phyloP scores from a whole-genome alignment of 208 protist genomes.

The Strigomonas galati region DNA sequence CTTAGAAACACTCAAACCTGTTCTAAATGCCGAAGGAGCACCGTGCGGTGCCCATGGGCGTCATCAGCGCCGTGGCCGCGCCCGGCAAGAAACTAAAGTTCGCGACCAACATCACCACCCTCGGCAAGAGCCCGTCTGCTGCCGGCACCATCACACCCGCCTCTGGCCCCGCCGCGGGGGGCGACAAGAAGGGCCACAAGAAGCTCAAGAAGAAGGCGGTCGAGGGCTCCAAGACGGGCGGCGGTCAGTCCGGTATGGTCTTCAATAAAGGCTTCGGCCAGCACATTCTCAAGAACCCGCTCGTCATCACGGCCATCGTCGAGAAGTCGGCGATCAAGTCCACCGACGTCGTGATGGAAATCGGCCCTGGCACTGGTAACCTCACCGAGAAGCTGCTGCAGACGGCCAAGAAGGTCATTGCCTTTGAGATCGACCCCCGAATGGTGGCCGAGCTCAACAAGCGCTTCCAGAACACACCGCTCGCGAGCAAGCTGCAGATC shows the following conservation, averaged over 20 bases:
- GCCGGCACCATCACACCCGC: too few relatives aligned
- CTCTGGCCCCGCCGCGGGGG: neutral
- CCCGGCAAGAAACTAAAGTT: conserved; percentile 74
- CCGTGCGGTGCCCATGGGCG: conserved; percentile 74
- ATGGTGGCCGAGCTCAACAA: conserved; percentile 99
- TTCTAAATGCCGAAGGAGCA: conserved; percentile 65
- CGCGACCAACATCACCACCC: conserved; percentile 58
- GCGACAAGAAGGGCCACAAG: conserved; percentile 21
- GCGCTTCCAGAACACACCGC: conserved; percentile 92
- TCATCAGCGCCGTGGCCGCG: conserved; percentile 68
- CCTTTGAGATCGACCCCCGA: conserved; percentile 98
- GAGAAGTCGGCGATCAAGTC: conserved; percentile 95
- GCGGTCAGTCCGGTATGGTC: conserved; percentile 87
- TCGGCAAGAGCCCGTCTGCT: conserved; percentile 59
- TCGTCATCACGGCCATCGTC: conserved; percentile 97
- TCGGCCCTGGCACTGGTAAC: conserved; percentile 99
- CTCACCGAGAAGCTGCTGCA: conserved; percentile 99
- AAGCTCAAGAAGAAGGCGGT: conserved; percentile 31
- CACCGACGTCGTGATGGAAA: conserved; percentile 99
- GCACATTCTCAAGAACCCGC: conserved; percentile 99
- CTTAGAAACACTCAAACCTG: neutral
- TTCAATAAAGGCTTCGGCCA: conserved; percentile 98
- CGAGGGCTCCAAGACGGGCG: conserved; percentile 59
- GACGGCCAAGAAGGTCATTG: conserved; percentile 97
- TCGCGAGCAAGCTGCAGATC: conserved; percentile 94